phyloP scores from a whole-genome alignment of 768 basidiomycete species.

The Mycena latifolia region DNA sequence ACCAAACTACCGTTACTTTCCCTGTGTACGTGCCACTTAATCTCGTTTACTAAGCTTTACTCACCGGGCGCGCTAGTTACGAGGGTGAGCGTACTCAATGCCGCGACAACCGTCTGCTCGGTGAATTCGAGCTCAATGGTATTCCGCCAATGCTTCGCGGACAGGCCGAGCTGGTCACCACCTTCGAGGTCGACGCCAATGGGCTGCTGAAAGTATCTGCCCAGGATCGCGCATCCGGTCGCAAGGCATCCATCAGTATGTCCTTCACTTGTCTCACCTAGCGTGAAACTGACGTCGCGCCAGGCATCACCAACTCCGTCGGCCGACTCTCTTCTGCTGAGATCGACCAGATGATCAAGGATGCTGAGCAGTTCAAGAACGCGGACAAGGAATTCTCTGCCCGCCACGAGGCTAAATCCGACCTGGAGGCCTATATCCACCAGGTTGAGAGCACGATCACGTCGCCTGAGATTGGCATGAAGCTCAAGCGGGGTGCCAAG shows the following conservation, averaged over 20 bases:
- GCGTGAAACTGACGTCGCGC: slow-evolving; percentile 27
- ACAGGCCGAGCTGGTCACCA: slow-evolving; percentile 99
- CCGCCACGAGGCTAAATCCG: slow-evolving; percentile 97
- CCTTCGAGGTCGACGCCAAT: slow-evolving; percentile 99
- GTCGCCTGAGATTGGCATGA: slow-evolving; percentile 96
- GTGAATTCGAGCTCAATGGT: slow-evolving; percentile 99
- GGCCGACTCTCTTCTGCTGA: slow-evolving; percentile 97
- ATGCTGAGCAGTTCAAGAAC: slow-evolving; percentile 97
- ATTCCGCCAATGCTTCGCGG: slow-evolving; percentile 99
- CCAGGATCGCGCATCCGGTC: slow-evolving; percentile 97
- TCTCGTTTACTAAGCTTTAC: background rate
- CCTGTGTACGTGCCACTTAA: slow-evolving; percentile 76
- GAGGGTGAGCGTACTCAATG: slow-evolving; percentile 99
- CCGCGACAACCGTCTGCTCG: slow-evolving; percentile 98
- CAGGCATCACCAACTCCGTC: slow-evolving; percentile 98
- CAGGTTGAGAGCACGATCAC: slow-evolving; percentile 97
- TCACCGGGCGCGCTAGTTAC: slow-evolving; percentile 63
- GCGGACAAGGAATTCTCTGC: slow-evolving; percentile 98
- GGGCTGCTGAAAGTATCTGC: slow-evolving; percentile 99
- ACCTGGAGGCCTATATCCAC: slow-evolving; percentile 98
- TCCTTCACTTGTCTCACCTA: slow-evolving; percentile 33
- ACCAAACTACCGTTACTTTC: slow-evolving; percentile 99
- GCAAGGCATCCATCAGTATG: slow-evolving; percentile 97
- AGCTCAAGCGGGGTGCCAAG: slow-evolving; percentile 98
- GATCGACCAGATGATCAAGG: slow-evolving; percentile 99